Evolutionary conservation across 2,329 filamentous ascomycete genomes (phyloP).

Genomic region (Trichoderma sp.): DNA sequence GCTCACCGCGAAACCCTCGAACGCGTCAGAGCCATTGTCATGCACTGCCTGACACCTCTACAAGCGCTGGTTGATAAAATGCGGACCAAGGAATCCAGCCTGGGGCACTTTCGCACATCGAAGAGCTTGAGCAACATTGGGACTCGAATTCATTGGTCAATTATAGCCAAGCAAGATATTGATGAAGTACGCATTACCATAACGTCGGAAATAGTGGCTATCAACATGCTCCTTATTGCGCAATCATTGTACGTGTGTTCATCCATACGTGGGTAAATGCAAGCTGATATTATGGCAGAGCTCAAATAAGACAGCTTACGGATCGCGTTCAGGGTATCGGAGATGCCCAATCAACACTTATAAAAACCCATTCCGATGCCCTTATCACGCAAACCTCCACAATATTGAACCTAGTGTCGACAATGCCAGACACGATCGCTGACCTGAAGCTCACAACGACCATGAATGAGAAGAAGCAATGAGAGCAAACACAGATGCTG

Average conservation of each 20-base stretch:
- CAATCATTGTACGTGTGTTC: not conserved
- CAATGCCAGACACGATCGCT: not conserved
- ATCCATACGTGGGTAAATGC: not conserved
- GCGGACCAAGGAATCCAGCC: not conserved
- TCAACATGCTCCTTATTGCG: not conserved
- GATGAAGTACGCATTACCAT: not conserved
- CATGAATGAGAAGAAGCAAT: not conserved
- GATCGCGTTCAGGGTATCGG: not conserved
- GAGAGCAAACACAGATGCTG: not conserved
- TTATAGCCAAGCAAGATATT: not conserved
- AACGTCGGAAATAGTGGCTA: not conserved
- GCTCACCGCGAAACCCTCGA: not conserved
- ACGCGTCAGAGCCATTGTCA: not conserved
- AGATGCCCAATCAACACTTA: not conserved
- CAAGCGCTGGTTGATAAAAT: not conserved
- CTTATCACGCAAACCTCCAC: not conserved
- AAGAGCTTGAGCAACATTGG: not conserved
- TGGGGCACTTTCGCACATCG: not conserved
- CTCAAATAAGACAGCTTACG: not conserved
- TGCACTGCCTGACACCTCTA: not conserved
- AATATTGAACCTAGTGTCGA: not conserved
- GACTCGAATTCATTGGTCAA: not conserved
- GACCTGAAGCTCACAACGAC: not conserved
- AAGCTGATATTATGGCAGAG: not conserved
- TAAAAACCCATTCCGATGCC: not conserved